Evolutionary conservation across 169 alveolate species (phyloP), one percentile per base, ranked within the genome.

Genomic region (Plasmodium ovale): DNA sequence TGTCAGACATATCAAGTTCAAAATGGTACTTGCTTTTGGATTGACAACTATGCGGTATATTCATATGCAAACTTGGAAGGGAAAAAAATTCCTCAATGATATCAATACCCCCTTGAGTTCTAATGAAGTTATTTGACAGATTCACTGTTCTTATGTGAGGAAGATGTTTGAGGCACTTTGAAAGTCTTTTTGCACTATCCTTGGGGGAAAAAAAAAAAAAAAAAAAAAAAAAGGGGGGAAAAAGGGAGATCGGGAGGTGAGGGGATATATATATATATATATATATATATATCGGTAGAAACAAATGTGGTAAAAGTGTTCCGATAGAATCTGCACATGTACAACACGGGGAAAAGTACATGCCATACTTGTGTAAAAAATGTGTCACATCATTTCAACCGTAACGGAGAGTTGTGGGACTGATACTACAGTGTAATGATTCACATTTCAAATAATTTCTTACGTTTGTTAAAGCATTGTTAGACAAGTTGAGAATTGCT

Each of bases 141-240:
- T 74, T 74, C 27, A 74, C 19, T 27, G 51, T 39, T 25, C 4
- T 65, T 14, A 74, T 35, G 9, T 10, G 5, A n/a, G 88, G 88
- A 1, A 74, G 67, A 53, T 74, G 44, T 44, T 74, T 59, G 12
- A 74, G 21, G 21, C 88, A 74, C 37, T 74, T 59, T 9, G 88
- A 65, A 21, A 74, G 69, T 14, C 16, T 74, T n/a, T 60, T 74
- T 10, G 71, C 88, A 37, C 88, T 62, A 53, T 74, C 88, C 88
- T 74, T 74, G 31, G n/a, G 84, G 35, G 35, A 10, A 33, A 16
- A 33, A 53, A 16, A 56, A 49, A 25, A 19, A 21, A 2, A 10
- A 54, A 54, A n/a, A 27, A 54, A 19, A n/a, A 4, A 23, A 37
- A 31, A 31, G n/a, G 14, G 14, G 10, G 21, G 7, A 60, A 16